Evolutionary conservation across 495 filamentous ascomycete species (phyloP).

Genomic region (Glarea lozoyensis): DNA sequence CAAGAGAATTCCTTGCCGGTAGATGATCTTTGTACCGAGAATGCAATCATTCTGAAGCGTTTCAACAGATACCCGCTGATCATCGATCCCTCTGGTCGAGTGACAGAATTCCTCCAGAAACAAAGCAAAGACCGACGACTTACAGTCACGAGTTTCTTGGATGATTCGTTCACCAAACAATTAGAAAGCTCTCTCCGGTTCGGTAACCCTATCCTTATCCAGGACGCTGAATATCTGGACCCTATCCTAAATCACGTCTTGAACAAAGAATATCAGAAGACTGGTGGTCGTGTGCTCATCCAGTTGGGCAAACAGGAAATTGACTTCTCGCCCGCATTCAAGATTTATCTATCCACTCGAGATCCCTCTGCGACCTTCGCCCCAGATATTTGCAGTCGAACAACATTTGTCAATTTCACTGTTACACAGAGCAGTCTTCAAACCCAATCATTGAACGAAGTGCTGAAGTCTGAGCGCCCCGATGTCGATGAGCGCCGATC

Average conservation of each 20-base stretch:
- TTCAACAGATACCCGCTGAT: conserved; percentile 98
- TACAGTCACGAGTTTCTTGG: conserved; percentile 95
- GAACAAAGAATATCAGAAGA: conserved; percentile 99
- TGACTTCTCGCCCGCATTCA: conserved; percentile 96
- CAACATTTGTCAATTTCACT: conserved; percentile 98
- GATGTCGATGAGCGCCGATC: conserved; percentile 96
- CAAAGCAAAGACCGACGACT: conserved; percentile 88
- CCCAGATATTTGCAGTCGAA: conserved; percentile 96
- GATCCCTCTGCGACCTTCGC: conserved; percentile 95
- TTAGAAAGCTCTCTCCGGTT: conserved; percentile 94
- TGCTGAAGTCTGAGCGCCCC: conserved; percentile 91
- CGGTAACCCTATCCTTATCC: conserved; percentile 96
- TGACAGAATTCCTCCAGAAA: conserved; percentile 88
- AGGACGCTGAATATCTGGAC: conserved; percentile 95
- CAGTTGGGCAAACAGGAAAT: conserved; percentile 98
- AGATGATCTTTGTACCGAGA: conserved; percentile 98
- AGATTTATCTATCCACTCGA: conserved; percentile 86
- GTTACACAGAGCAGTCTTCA: conserved; percentile 98
- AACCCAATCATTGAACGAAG: conserved; percentile 93
- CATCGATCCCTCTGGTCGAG: conserved; percentile 92
- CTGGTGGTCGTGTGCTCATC: conserved; percentile 95
- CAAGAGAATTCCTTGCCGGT: conserved; percentile 91
- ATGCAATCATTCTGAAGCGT: conserved; percentile 91
- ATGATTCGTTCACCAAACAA: conserved; percentile 96
- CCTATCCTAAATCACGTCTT: conserved; percentile 97